These are phyloP conservation scores for Datisca glomerata DNA, from an alignment of 306 rosid species.

Conservation along the genomic window DNA sequence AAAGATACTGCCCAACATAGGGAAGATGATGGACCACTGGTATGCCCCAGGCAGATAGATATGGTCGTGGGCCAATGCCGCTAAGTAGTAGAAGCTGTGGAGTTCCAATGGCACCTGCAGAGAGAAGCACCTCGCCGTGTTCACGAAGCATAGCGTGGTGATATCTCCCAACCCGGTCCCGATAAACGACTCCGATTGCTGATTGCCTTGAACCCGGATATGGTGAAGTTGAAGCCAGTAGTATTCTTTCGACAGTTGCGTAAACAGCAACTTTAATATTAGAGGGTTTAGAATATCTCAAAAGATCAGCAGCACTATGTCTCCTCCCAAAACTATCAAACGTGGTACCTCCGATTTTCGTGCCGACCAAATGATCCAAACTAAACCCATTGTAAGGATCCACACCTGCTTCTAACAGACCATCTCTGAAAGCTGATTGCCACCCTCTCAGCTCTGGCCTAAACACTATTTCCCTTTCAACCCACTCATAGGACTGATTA, in stretches of 20 bases:
- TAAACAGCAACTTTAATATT: slow-evolving; percentile 41
- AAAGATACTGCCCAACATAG: slow-evolving; percentile 60
- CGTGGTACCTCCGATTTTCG: slow-evolving; percentile 86
- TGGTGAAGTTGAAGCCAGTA: slow-evolving; percentile 27
- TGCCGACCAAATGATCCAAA: slow-evolving; percentile 49
- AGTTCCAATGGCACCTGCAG: slow-evolving; percentile 80
- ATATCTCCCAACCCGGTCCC: slow-evolving; percentile 35
- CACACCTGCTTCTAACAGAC: slow-evolving; percentile 62
- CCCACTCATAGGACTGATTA: slow-evolving; percentile 73
- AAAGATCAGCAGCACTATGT: slow-evolving; percentile 70
- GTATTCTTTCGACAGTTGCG: slow-evolving; percentile 60
- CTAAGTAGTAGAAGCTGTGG: slow-evolving; percentile 82
- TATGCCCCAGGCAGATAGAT: slow-evolving; percentile 73
- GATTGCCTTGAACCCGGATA: slow-evolving; percentile 7
- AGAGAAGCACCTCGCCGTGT: slow-evolving; percentile 58
- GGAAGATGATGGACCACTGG: slow-evolving; percentile 65
- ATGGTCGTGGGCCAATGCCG: slow-evolving; percentile 68
- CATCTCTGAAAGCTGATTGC: slow-evolving; percentile 79
- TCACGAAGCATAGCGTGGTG: slow-evolving; percentile 51
- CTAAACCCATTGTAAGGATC: slow-evolving; percentile 71
- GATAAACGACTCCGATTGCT: slow-evolving; percentile 50
- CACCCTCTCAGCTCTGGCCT: slow-evolving; percentile 46
- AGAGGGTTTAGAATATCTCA: slow-evolving; percentile 23
- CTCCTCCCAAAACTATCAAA: slow-evolving; percentile 54
- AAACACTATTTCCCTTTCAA: slow-evolving; percentile 62